phyloP scores from a whole-genome alignment of 2,329 filamentous ascomycete genomes.

The Plenodomus tracheiphilus region DNA sequence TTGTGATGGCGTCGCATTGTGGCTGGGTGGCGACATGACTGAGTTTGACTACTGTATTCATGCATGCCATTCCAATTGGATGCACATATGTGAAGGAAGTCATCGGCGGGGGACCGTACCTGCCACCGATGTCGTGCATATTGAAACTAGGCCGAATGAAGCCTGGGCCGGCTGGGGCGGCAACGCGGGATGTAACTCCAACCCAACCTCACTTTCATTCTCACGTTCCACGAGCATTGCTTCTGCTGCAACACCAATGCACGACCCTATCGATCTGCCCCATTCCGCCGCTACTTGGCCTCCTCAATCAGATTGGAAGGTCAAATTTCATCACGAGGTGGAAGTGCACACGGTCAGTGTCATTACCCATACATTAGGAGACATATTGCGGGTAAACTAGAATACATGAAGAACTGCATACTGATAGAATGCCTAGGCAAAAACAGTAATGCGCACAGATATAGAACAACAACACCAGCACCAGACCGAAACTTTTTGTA shows the following conservation, averaged over 20 bases:
- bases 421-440: slow-evolving; percentile 21
- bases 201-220: slow-evolving; percentile 12
- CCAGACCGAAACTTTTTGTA: slow-evolving; percentile 21
- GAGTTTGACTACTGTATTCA: background rate
- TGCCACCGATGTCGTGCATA: background rate
- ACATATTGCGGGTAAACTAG: slow-evolving; percentile 19
- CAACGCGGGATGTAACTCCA: background rate
- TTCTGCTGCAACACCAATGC: slow-evolving; percentile 19
- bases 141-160: background rate
- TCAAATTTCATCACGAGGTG: background rate
- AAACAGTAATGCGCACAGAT: slow-evolving; percentile 15
- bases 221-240: slow-evolving; percentile 14
- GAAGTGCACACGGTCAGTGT: slow-evolving; percentile 1
- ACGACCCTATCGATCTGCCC: slow-evolving; percentile 11
- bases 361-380: slow-evolving; percentile 29
- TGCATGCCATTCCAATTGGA: background rate
- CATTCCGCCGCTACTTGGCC: slow-evolving; percentile 9
- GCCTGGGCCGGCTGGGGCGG: background rate
- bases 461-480: slow-evolving; percentile 11
- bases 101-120: background rate
- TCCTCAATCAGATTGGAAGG: background rate
- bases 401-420: slow-evolving; percentile 26
- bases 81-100: background rate
- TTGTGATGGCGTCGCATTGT: background rate
- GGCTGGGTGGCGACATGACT: background rate